Evolutionary conservation across 164 flowering plant species (phyloP).

Genomic region (Piper longum): DNA sequence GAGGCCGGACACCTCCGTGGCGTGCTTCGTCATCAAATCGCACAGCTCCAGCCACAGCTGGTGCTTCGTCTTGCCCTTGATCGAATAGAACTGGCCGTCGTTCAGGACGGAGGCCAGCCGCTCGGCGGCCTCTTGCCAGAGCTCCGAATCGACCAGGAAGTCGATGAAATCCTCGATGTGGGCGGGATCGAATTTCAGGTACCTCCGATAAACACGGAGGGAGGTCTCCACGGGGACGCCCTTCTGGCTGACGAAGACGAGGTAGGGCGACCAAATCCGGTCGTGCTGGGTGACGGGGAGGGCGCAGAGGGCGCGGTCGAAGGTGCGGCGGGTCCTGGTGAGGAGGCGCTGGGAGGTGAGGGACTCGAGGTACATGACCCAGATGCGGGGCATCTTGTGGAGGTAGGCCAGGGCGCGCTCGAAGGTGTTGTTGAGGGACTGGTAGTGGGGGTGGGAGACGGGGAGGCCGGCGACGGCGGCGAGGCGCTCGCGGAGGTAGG

Average conservation of each 20-base stretch:
- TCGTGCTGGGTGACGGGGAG: constrained; percentile 94
- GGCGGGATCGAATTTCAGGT: constrained; percentile 77
- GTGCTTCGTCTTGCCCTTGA: constrained; percentile 82
- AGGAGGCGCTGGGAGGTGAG: constrained; percentile 55
- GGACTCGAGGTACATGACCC: constrained; percentile 68
- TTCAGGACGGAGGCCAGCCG: constrained; percentile 80
- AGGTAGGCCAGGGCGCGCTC: constrained; percentile 82
- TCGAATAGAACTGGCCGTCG: constrained; percentile 63
- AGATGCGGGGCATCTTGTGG: constrained; percentile 95
- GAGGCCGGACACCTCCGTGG: constrained; percentile 65
- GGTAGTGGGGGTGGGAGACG: constrained; percentile 36
- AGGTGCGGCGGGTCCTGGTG: constrained; percentile 46
- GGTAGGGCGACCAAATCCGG: constrained; percentile 71
- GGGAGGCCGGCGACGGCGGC: constrained; percentile 50
- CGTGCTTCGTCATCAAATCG: constrained; percentile 69
- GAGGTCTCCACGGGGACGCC: constrained; percentile 88
- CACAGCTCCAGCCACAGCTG: constrained; percentile 82
- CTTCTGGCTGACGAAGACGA: constrained; percentile 54
- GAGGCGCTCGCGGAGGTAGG: constrained; percentile 80
- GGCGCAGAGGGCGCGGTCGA: constrained; percentile 82
- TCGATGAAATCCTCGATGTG: constrained; percentile 92
- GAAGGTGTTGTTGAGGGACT: constrained; percentile 73
- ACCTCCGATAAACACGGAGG: constrained; percentile 78
- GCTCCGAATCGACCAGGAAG: constrained; percentile 48
- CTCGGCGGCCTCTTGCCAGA: constrained; percentile 90